Evolutionary conservation across 2,329 filamentous ascomycete species (phyloP).

Genomic region (Fusarium falciforme): DNA sequence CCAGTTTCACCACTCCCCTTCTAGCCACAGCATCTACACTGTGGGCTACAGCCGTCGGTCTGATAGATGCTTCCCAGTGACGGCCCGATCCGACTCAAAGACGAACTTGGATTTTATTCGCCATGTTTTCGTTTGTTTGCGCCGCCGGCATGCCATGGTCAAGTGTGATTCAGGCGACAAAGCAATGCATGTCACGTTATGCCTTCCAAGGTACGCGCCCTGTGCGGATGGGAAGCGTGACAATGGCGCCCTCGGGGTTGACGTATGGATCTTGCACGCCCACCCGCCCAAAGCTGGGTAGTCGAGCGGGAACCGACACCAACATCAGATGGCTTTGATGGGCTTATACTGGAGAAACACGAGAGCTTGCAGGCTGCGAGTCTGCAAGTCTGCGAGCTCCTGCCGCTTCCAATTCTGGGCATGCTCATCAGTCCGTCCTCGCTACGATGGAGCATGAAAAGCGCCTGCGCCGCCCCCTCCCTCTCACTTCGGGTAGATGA

Average conservation of each 20-base stretch:
- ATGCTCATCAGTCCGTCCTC: slow-evolving; percentile 23
- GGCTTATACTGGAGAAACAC: slow-evolving; percentile 38
- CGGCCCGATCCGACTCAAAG: slow-evolving; percentile 46
- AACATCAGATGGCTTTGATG: slow-evolving; percentile 29
- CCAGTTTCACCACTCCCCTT: slow-evolving; percentile 40
- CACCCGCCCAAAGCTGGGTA: slow-evolving; percentile 16
- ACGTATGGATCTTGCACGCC: slow-evolving; percentile 27
- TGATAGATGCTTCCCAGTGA: slow-evolving; percentile 34
- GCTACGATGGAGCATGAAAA: slow-evolving; percentile 26
- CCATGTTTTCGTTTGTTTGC: slow-evolving; percentile 37
- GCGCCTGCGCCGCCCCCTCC: slow-evolving; percentile 33
- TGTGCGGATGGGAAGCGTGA: slow-evolving; percentile 16
- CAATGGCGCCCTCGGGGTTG: slow-evolving; percentile 17
- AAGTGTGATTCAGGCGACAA: slow-evolving; percentile 17
- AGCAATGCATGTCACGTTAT: slow-evolving; percentile 29
- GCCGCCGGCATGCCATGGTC: slow-evolving; percentile 14
- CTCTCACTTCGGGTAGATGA: slow-evolving; percentile 46
- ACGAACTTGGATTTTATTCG: slow-evolving; percentile 34
- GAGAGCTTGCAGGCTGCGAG: slow-evolving; percentile 34
- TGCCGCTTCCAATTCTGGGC: slow-evolving; percentile 29
- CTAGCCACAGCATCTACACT: slow-evolving; percentile 33
- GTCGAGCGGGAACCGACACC: slow-evolving; percentile 37
- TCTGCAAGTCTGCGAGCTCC: slow-evolving; percentile 21
- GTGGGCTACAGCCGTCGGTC: slow-evolving; percentile 28
- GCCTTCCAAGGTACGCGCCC: slow-evolving; percentile 7